These are phyloP conservation scores for Leccinum subgranulosum DNA, from an alignment of 768 basidiomycete genomes.

Conservation along the genomic window DNA sequence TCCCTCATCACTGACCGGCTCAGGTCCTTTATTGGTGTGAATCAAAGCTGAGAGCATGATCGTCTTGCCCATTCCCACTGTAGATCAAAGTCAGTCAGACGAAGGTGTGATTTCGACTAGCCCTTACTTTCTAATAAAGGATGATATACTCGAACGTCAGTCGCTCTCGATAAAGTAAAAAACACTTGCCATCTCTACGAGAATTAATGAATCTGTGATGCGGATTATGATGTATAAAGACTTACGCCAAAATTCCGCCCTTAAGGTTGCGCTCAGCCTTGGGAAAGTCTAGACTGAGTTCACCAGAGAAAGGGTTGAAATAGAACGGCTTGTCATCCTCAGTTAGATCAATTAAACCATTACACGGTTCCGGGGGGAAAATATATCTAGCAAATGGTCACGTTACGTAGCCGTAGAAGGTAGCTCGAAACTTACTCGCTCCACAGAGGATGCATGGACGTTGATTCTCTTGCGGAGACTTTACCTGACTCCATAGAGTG, in stretches of 20 bases:
- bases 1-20: conserved; percentile 32
- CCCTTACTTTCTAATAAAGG: conserved; percentile 47
- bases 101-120: background rate
- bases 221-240: conserved; percentile 8
- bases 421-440: conserved; percentile 59
- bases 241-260: conserved; percentile 91
- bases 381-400: conserved; percentile 51
- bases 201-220: conserved; percentile 4
- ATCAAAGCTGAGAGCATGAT: conserved; percentile 92
- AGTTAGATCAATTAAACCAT: conserved; percentile 72
- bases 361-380: conserved; percentile 61
- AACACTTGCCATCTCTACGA: conserved; percentile 34
- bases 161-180: background rate
- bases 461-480: conserved; percentile 62
- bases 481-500: conserved; percentile 76
- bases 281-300: conserved; percentile 83
- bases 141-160: conserved; percentile 8
- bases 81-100: conserved; percentile 5
- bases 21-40: conserved; percentile 63
- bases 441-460: conserved; percentile 92
- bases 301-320: conserved; percentile 90
- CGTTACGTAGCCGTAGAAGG: background rate
- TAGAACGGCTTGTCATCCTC: conserved; percentile 78
- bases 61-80: conserved; percentile 96
- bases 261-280: conserved; percentile 70